A percentile compares a stretch with the other conserved stretches of the same genome.
Conservation (phyloP, 2,329 filamentous ascomycete species). For the Fusarium neocosmosporiellum region DNA sequence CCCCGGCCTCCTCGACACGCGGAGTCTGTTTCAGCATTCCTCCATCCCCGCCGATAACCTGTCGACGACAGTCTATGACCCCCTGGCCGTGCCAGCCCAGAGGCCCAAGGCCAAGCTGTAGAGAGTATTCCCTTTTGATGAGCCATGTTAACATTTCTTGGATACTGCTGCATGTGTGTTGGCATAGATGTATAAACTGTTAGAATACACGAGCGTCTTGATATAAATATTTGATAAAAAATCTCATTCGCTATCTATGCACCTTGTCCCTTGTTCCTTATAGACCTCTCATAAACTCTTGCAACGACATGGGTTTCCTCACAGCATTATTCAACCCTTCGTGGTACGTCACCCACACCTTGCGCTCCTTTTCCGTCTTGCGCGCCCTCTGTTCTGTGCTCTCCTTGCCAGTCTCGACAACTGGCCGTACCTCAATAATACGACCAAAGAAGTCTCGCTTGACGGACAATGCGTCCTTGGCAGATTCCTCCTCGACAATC, state of each 20-base stretch:
- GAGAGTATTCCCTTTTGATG: constrained; percentile 7
- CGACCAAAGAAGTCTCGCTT: constrained; percentile 91
- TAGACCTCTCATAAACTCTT: constrained; percentile 79
- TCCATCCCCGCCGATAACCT: constrained; percentile 63
- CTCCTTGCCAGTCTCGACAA: constrained; percentile 56
- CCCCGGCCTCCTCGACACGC: constrained; percentile 81
- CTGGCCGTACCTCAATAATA: constrained; percentile 62
- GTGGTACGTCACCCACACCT: constrained; percentile 89
- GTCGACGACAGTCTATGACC: constrained; percentile 63
- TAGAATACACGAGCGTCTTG: constrained; percentile 29
- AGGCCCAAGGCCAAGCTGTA: constrained; percentile 64
- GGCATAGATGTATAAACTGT: constrained; percentile 30
- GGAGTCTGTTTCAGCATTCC: constrained; percentile 70
- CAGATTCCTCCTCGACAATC: constrained; percentile 45
- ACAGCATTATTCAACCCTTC: constrained; percentile 95
- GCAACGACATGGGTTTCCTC: constrained; percentile 83
- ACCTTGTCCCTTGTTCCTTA: constrained; percentile 45
- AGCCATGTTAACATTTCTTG: constrained; percentile 4
- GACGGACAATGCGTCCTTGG: constrained; percentile 54
- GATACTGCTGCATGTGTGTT: not conserved
- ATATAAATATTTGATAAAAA: not conserved
- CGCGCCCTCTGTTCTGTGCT: constrained; percentile 45
- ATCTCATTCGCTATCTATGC: constrained; percentile 11
- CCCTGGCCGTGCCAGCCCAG: constrained; percentile 63
- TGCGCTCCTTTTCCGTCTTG: constrained; percentile 58